Evolutionary conservation across 495 filamentous ascomycete species (phyloP).

Genomic region (Pyrenopolyporus hunteri): DNA sequence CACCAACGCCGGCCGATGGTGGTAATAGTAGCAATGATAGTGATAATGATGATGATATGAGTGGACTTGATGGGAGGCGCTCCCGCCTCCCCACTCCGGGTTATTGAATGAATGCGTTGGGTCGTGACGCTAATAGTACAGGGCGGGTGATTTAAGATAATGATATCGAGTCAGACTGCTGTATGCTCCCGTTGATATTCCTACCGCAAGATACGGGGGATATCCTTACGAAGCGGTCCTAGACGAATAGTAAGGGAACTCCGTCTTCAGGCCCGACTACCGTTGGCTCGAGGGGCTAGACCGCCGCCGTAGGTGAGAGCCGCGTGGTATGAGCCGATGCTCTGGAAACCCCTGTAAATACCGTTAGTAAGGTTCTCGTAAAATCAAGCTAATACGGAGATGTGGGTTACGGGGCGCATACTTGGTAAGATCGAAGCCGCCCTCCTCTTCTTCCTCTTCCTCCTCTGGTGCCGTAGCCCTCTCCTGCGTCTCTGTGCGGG

Average conservation of each 20-base stretch:
- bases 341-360: conserved; percentile 67
- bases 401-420: conserved; percentile 1
- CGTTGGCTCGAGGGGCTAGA: conserved; percentile 16
- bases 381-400: neutral
- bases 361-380: conserved; percentile 41
- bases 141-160: neutral
- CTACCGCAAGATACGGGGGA: too few relatives aligned
- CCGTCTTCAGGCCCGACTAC: conserved; percentile 8
- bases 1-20: too few relatives aligned
- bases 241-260: neutral
- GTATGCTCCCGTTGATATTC: too few relatives aligned
- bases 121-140: neutral
- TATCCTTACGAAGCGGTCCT: too few relatives aligned
- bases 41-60: too few relatives aligned
- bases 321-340: conserved; percentile 70
- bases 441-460: conserved; percentile 49
- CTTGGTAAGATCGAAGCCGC: conserved; percentile 70
- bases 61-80: neutral
- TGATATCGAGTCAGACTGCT: too few relatives aligned
- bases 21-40: too few relatives aligned
- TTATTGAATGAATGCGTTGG: neutral
- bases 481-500: conserved; percentile 31
- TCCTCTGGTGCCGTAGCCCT: conserved; percentile 36
- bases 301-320: conserved; percentile 14
- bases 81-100: neutral